Evolutionary conservation across 257 asterid genomes (phyloP).

Genomic region (Coffea canephora): DNA sequence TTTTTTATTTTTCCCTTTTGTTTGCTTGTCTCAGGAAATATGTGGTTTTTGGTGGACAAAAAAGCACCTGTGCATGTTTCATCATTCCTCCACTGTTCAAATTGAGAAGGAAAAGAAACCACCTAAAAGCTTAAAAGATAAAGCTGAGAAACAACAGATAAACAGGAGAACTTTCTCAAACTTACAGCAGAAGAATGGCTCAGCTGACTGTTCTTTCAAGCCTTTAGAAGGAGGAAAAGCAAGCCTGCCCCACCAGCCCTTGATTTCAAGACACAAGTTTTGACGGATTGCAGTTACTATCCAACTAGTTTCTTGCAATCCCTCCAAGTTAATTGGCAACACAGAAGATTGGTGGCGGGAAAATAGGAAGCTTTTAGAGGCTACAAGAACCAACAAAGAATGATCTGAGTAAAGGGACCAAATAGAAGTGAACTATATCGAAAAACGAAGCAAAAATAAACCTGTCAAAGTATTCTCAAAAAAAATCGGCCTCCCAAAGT

Average conservation of each 20-base stretch:
- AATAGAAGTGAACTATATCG: neutral
- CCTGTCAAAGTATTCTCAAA: conserved; percentile 1
- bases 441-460: neutral
- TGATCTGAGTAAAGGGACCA: neutral
- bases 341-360: conserved; percentile 6
- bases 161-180: neutral
- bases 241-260: conserved; percentile 58
- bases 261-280: conserved; percentile 28
- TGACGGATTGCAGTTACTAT: conserved; percentile 20
- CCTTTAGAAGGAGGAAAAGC: conserved; percentile 37
- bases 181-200: conserved; percentile 38
- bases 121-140: neutral
- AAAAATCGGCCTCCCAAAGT: neutral
- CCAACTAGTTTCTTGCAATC: conserved; percentile 18
- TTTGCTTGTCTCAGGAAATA: neutral
- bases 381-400: conserved; percentile 26
- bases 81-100: neutral
- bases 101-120: neutral
- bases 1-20: neutral
- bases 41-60: neutral
- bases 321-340: conserved; percentile 15
- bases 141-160: neutral
- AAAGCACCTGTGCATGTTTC: neutral
- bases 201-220: conserved; percentile 26
- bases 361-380: conserved; percentile 18